A percentile compares a stretch with the other conserved stretches of the same genome.
Conservation (phyloP, 1,284 basidiomycete genomes). For the Meira nashicola region DNA sequence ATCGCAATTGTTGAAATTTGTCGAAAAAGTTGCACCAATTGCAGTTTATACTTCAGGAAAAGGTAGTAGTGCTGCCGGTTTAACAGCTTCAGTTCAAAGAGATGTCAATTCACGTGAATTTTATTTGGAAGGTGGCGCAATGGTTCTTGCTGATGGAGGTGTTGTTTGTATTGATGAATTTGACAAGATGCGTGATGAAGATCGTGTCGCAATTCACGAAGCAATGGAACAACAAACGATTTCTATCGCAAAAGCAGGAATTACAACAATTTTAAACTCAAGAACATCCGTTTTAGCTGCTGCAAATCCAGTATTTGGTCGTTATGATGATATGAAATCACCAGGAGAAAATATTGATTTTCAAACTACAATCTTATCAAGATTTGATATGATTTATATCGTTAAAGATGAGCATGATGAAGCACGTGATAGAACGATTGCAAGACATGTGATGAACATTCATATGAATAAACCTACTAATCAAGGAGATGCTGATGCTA, state of each 20-base stretch:
- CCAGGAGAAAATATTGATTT: conserved; percentile 99
- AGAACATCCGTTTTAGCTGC: conserved; percentile 93
- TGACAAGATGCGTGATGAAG: conserved; percentile 99
- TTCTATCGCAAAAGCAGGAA: conserved; percentile 98
- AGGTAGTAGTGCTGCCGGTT: conserved; percentile 92
- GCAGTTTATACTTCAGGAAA: conserved; percentile 98
- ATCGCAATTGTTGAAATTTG: conserved; percentile 94
- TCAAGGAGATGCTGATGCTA: conserved; percentile 51
- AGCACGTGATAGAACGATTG: conserved; percentile 83
- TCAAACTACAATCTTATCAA: conserved; percentile 94
- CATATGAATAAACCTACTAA: conserved; percentile 75
- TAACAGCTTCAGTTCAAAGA: conserved; percentile 95
- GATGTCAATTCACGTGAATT: conserved; percentile 91
- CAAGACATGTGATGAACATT: conserved; percentile 96
- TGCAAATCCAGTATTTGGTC: conserved; percentile 96
- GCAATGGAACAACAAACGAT: conserved; percentile 99
- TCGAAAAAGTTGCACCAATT: conserved; percentile 95
- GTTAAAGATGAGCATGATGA: conserved; percentile 98
- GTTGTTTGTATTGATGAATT: conserved; percentile 99
- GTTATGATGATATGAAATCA: conserved; percentile 94
- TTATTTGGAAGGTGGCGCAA: conserved; percentile 96
- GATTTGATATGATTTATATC: conserved; percentile 99
- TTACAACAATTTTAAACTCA: conserved; percentile 95
- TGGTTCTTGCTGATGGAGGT: conserved; percentile 97
- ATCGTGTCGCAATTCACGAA: conserved; percentile 97